Evolutionary conservation across 345 rosid genomes (phyloP).

Genomic region (Melaleuca quinquenervia): DNA sequence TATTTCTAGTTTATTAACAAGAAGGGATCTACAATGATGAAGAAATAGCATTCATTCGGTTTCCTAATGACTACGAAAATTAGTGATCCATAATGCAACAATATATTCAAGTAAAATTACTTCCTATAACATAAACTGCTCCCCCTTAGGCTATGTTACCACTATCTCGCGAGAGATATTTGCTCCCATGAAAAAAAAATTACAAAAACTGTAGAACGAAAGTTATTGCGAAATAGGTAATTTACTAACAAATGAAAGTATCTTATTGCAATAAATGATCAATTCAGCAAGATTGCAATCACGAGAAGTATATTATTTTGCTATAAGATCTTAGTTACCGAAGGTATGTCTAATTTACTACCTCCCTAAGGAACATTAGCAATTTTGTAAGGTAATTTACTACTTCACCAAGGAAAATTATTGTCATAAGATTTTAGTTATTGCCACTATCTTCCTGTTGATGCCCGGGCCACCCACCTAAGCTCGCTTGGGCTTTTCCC

Average conservation of each 20-base stretch:
- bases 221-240: neutral
- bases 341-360: neutral
- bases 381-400: neutral
- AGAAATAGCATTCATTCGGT: neutral
- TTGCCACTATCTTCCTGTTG: too few relatives aligned
- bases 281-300: neutral
- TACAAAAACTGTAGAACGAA: too few relatives aligned
- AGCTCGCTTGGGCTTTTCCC: too few relatives aligned
- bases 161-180: neutral
- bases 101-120: neutral
- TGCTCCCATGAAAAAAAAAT: too few relatives aligned
- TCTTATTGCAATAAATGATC: neutral
- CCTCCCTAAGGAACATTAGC: neutral
- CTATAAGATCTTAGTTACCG: neutral
- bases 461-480: too few relatives aligned
- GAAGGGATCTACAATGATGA: neutral
- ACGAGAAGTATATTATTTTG: neutral
- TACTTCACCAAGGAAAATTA: neutral
- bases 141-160: neutral
- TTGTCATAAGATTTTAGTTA: too few relatives aligned
- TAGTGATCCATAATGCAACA: neutral
- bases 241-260: too few relatives aligned
- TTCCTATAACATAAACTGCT: neutral
- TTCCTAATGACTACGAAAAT: neutral
- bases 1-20: neutral